Evolutionary conservation across 306 rosid species (phyloP).

Genomic region (Fragaria iinumae): DNA sequence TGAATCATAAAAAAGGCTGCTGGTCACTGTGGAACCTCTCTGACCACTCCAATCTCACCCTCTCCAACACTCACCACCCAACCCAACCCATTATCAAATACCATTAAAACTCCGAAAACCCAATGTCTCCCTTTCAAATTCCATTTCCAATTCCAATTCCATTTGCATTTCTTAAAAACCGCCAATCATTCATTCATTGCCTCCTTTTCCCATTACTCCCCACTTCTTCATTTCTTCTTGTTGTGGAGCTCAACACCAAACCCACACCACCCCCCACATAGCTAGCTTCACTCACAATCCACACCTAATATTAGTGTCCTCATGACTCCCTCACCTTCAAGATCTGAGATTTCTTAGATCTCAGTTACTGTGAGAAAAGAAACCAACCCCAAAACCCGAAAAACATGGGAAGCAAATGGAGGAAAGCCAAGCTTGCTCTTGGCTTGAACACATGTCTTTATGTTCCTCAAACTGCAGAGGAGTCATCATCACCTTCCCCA

Average conservation of each 20-base stretch:
- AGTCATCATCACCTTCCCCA: slow-evolving; percentile 34
- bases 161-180: background rate
- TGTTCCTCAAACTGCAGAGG: slow-evolving; percentile 49
- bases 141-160: background rate
- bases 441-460: slow-evolving; percentile 56
- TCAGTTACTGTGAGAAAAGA: background rate
- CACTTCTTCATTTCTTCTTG: background rate
- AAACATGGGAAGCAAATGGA: slow-evolving; percentile 78
- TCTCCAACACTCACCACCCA: background rate
- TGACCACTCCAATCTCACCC: slow-evolving; percentile 15
- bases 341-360: slow-evolving; percentile 11
- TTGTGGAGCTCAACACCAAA: background rate
- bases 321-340: slow-evolving; percentile 6
- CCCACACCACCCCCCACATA: background rate
- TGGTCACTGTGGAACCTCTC: background rate
- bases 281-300: background rate
- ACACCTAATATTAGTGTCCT: background rate
- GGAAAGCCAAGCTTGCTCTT: slow-evolving; percentile 71
- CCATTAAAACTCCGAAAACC: background rate
- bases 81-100: background rate
- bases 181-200: slow-evolving; percentile 2
- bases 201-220: background rate
- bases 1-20: background rate
- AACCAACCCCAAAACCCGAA: background rate
- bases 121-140: background rate